Evolutionary conservation across 768 basidiomycete species (phyloP).

Genomic region (Crepidotus variabilis): DNA sequence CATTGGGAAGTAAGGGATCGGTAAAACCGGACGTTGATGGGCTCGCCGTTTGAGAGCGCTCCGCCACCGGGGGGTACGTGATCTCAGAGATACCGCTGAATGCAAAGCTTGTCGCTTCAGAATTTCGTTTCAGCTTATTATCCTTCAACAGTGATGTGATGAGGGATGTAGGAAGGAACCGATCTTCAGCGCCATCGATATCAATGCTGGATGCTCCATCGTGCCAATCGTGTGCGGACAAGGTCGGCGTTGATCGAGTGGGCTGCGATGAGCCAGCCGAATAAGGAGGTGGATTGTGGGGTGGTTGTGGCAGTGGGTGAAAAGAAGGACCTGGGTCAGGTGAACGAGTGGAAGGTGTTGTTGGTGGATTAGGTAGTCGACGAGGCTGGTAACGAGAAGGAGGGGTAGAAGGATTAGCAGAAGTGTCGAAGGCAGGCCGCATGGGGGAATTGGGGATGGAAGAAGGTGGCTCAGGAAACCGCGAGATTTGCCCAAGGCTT

Average conservation of each 20-base stretch:
- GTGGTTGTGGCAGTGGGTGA: not conserved
- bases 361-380: conserved; percentile 6
- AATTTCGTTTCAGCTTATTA: conserved; percentile 26
- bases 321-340: conserved; percentile 12
- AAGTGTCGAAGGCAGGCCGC: conserved; percentile 24
- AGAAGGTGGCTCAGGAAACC: conserved; percentile 52
- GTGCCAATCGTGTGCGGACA: conserved; percentile 54
- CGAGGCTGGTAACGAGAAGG: conserved; percentile 14
- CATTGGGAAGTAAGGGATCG: conserved; percentile 10
- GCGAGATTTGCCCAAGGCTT: conserved; percentile 42
- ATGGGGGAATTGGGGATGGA: conserved; percentile 42
- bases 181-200: conserved; percentile 53
- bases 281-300: conserved; percentile 2
- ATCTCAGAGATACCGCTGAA: conserved; percentile 50
- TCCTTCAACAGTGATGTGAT: conserved; percentile 55
- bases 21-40: conserved; percentile 11
- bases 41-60: conserved; percentile 12
- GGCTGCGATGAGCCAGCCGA: conserved; percentile 9
- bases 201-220: conserved; percentile 58
- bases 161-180: conserved; percentile 56
- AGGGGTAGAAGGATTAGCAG: conserved; percentile 23
- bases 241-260: conserved; percentile 10
- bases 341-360: conserved; percentile 8
- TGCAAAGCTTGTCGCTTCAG: conserved; percentile 30
- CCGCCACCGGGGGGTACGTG: conserved; percentile 45